Percentiles rank a stretch among this genome's conserved stretches.
These are phyloP conservation scores for Hypoxylon sp. DNA, from an alignment of 2,329 filamentous ascomycete species.

Conservation along the genomic window DNA sequence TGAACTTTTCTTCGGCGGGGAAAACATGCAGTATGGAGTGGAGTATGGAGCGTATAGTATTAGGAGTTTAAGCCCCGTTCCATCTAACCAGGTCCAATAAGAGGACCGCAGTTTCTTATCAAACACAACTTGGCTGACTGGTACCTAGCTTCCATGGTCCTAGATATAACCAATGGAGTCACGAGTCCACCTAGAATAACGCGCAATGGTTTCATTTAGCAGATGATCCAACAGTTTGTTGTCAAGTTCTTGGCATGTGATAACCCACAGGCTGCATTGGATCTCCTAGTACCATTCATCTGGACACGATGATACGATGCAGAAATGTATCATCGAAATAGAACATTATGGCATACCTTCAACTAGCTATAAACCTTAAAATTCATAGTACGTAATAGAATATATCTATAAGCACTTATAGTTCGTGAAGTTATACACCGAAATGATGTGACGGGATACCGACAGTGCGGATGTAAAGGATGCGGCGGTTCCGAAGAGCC, in stretches of 20 bases:
- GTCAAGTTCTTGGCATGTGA: background rate
- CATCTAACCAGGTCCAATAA: background rate
- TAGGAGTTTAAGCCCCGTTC: background rate
- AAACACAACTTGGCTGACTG: background rate
- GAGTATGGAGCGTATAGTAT: background rate
- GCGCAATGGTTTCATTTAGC: background rate
- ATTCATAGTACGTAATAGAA: background rate
- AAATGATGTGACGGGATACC: background rate
- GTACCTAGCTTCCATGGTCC: background rate
- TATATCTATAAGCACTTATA: background rate
- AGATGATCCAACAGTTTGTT: background rate
- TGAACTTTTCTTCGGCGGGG: background rate
- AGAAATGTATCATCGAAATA: background rate
- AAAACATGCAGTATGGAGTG: background rate
- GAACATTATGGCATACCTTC: background rate
- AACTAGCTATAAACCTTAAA: background rate
- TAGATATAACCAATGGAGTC: background rate
- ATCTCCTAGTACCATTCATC: background rate
- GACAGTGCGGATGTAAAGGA: background rate
- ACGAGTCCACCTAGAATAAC: background rate
- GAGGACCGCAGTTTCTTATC: background rate
- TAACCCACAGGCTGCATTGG: background rate
- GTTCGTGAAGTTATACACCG: background rate
- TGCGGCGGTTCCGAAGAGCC: background rate
- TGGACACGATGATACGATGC: background rate